phyloP scores from a whole-genome alignment of 305 asterid species.

The Rubia tinctorum region DNA sequence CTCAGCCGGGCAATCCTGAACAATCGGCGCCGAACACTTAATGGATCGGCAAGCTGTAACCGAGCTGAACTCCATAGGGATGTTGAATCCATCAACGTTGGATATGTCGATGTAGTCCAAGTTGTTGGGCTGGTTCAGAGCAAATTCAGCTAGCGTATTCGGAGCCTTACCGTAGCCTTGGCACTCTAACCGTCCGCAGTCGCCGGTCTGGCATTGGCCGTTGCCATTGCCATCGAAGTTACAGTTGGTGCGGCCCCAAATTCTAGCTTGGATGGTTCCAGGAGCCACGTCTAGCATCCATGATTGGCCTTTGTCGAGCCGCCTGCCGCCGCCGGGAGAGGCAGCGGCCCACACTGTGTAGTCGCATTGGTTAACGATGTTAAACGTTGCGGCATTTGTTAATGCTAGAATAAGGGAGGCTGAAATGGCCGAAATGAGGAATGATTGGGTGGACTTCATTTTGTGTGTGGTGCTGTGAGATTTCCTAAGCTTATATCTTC shows the following conservation, averaged over 20 bases:
- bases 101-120: conserved; percentile 30
- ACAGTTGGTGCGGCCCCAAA: conserved; percentile 42
- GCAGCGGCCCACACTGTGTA: conserved; percentile 42
- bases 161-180: conserved; percentile 30
- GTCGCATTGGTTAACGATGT: conserved; percentile 23
- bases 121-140: conserved; percentile 24
- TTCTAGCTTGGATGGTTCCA: conserved; percentile 25
- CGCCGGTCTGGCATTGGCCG: conserved; percentile 34
- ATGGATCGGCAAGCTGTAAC: too few relatives aligned
- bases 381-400: conserved; percentile 26
- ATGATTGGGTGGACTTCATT: too few relatives aligned
- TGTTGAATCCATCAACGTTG: not conserved
- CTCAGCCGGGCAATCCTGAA: too few relatives aligned
- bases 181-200: conserved; percentile 32
- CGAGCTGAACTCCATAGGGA: too few relatives aligned
- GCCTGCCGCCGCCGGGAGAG: conserved; percentile 30
- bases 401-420: not conserved
- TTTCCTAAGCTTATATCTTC: too few relatives aligned
- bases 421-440: not conserved
- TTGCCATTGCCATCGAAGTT: conserved; percentile 26
- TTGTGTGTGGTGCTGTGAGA: too few relatives aligned
- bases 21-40: too few relatives aligned
- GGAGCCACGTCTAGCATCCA: conserved; percentile 26
- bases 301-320: conserved; percentile 22
- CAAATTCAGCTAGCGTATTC: conserved; percentile 29